Evolutionary conservation across 1,284 basidiomycete species (phyloP).

Genomic region (Volvariella volvacea): DNA sequence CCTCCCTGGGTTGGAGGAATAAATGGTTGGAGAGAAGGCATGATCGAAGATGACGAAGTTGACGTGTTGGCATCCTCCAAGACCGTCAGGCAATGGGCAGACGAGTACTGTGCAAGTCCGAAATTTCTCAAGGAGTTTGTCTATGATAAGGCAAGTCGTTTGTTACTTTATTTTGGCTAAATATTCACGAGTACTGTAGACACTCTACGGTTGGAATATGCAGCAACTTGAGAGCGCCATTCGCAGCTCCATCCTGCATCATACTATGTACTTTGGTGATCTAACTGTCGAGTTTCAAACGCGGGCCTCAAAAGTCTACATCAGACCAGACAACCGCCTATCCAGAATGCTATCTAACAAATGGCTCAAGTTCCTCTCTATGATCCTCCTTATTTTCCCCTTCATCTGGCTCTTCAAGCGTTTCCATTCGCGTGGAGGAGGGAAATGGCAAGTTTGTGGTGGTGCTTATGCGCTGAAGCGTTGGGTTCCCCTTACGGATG

Average conservation of each 20-base stretch:
- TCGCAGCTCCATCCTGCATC: conserved; percentile 38
- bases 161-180: conserved; percentile 2
- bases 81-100: conserved; percentile 64
- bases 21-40: conserved; percentile 4
- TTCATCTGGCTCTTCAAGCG: conserved; percentile 70
- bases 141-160: conserved; percentile 43
- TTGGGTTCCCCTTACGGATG: conserved; percentile 22
- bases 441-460: conserved; percentile 63
- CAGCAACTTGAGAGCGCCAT: conserved; percentile 47
- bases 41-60: conserved; percentile 8
- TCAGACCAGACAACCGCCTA: conserved; percentile 56
- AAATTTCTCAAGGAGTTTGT: conserved; percentile 65
- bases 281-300: conserved; percentile 44
- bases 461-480: conserved; percentile 60
- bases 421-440: conserved; percentile 53
- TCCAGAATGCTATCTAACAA: conserved; percentile 55
- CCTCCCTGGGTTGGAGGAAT: conserved; percentile 36
- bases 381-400: conserved; percentile 61
- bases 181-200: conserved; percentile 22
- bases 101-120: conserved; percentile 59
- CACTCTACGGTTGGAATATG: conserved; percentile 59
- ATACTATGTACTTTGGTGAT: conserved; percentile 45
- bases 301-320: conserved; percentile 38
- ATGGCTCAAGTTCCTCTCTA: conserved; percentile 59
- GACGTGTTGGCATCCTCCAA: conserved; percentile 42